Evolutionary conservation across 75 land plant species (phyloP), one percentile per base, ranked within the genome.

Genomic region (Chamaecyparis obtusa): DNA sequence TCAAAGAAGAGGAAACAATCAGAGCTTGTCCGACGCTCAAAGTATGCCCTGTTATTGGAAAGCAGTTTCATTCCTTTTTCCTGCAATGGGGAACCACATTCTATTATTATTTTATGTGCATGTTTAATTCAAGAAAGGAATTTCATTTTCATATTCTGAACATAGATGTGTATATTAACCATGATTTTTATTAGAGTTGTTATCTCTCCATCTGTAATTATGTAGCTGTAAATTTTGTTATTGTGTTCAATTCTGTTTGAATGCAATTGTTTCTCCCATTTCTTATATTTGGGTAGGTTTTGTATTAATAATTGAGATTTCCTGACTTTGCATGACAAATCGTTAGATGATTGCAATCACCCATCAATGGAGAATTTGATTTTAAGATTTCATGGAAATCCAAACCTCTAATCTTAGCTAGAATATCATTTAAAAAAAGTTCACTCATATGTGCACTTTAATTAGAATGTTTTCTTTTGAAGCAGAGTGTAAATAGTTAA

Each of bases 1-100:
- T 81, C 77, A 41, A 89, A 87, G 67, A 89, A 86, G 36, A 87
- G 94, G 69, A 93, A 93, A 71, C 90, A 86, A 30, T 57, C 90
- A 35, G 33, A 84, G 56, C 85, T 88, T 57, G 78, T 80, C 49
- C 39, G 72, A 36, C 82, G 84, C 36, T 89, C 91, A 56, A 90
- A 88, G 94, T 93, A 91, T 74, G 49, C 51, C 16, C 35, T 16
- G 13, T 41, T 82, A 13, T 17, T 72, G 32, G 33, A 72, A 72
- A 32, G 76, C 32, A 21, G 10, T 60, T 24, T 64, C 76, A 33
- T 72, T 72, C 33, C 76, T 72, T 72, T 72, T 72, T 32, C 27
- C 69, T 64, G 5, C 14, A 33, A 32, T 33, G 10, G 37, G 3
- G 76, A 72, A 32, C 33, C 16, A 33, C 76, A 72, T 11, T 33